Evolutionary conservation across 176 grass and related monocot species (phyloP).

Genomic region (Calamus simplicifolius): DNA sequence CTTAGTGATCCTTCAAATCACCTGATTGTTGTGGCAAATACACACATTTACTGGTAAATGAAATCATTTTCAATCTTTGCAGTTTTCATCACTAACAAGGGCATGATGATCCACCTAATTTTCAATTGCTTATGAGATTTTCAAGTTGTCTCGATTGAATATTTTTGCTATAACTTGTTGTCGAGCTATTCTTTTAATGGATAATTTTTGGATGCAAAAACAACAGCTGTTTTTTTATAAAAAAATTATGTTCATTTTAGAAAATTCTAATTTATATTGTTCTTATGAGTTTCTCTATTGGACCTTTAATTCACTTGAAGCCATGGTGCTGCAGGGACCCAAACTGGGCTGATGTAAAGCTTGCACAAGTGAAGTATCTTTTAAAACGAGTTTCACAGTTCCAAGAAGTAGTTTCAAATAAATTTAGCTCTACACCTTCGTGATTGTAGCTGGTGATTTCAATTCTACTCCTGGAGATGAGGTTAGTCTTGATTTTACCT

Average conservation of each 20-base stretch:
- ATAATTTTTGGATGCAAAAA: too few relatives aligned
- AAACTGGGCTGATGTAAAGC: conserved; percentile 82
- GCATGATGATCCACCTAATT: too few relatives aligned
- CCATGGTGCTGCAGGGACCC: conserved; percentile 62
- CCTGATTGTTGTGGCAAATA: conserved; percentile 69
- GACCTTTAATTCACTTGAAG: background rate
- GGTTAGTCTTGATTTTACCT: conserved; percentile 30
- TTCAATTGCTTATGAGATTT: too few relatives aligned
- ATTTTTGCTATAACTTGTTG: too few relatives aligned
- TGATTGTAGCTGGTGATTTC: conserved; percentile 84
- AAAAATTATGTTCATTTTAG: conserved; percentile 13
- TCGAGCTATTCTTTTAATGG: too few relatives aligned
- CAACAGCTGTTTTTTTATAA: background rate
- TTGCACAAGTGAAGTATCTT: conserved; percentile 94
- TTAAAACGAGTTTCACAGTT: conserved; percentile 62
- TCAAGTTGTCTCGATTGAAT: too few relatives aligned
- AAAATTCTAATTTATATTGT: conserved; percentile 2
- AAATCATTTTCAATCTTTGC: conserved; percentile 2
- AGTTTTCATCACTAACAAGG: too few relatives aligned
- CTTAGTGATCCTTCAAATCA: conserved; percentile 67
- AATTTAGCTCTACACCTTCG: conserved; percentile 63
- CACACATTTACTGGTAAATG: conserved; percentile 91
- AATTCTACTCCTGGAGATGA: conserved; percentile 83
- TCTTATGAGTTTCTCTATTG: conserved; percentile 11
- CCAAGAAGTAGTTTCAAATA: conserved; percentile 54